A percentile compares a stretch with the other conserved stretches of the same genome.
Conservation (phyloP, 2,329 filamentous ascomycete species). For the Neurospora sp. region DNA sequence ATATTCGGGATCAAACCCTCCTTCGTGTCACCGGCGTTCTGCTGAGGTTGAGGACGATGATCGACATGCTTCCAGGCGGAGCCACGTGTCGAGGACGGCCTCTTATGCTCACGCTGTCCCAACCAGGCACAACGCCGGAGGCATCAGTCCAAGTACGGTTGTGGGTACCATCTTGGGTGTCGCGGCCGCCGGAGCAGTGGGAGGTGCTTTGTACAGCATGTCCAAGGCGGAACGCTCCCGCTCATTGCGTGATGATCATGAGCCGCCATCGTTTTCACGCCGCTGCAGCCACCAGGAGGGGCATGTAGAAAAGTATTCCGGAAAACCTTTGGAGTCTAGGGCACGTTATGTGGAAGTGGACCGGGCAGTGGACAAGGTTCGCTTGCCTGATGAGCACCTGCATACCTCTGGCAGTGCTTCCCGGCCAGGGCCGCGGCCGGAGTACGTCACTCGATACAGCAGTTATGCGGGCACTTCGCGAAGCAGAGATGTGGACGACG, state of each 20-base stretch:
- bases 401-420: slow-evolving; percentile 10
- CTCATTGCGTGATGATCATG: slow-evolving; percentile 30
- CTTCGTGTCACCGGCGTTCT: neutral
- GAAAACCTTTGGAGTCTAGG: slow-evolving; percentile 22
- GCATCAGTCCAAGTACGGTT: slow-evolving; percentile 50
- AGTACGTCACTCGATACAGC: slow-evolving; percentile 27
- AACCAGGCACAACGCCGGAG: slow-evolving; percentile 27
- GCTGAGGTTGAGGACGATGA: neutral
- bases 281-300: slow-evolving; percentile 35
- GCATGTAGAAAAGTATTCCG: slow-evolving; percentile 18
- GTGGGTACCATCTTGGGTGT: slow-evolving; percentile 58
- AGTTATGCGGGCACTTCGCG: slow-evolving; percentile 18
- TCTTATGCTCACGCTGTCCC: slow-evolving; percentile 19
- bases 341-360: slow-evolving; percentile 29
- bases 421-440: slow-evolving; percentile 26
- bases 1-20: neutral
- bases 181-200: slow-evolving; percentile 57
- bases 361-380: slow-evolving; percentile 27
- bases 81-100: neutral
- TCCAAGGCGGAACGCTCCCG: slow-evolving; percentile 44
- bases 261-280: slow-evolving; percentile 29
- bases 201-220: slow-evolving; percentile 66
- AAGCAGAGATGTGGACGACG: slow-evolving; percentile 25
- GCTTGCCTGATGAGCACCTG: slow-evolving; percentile 25
- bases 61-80: neutral